phyloP scores from a whole-genome alignment of 352 stramenopile species.

The Phytophthora fragariaefolia region DNA sequence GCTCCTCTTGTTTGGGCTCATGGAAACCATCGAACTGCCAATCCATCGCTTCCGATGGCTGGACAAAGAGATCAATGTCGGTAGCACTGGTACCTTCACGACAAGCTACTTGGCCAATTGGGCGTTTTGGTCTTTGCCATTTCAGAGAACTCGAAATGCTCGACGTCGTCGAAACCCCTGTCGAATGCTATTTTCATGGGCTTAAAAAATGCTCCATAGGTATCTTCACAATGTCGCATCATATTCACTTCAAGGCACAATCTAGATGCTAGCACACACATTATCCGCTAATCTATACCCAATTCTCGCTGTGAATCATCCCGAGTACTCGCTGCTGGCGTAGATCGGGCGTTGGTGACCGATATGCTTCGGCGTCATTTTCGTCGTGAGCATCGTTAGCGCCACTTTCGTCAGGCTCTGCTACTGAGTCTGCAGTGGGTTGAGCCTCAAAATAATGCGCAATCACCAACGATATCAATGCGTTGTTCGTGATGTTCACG shows the following conservation, averaged over 20 bases:
- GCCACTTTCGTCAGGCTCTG: constrained; percentile 1
- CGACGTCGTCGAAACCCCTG: constrained; percentile 21
- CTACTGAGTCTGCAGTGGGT: constrained; percentile 23
- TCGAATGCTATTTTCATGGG: constrained; percentile 30
- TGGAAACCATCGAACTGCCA: constrained; percentile 45
- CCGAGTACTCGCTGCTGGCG: constrained; percentile 19
- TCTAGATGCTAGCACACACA: constrained; percentile 6
- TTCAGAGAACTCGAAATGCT: constrained; percentile 6
- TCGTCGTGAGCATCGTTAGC: neutral
- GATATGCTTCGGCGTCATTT: neutral
- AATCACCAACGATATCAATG: constrained; percentile 58
- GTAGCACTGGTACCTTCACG: neutral
- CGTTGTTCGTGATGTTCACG: constrained; percentile 61
- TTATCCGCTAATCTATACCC: constrained; percentile 26
- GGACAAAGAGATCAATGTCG: constrained; percentile 10
- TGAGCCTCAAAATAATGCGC: constrained; percentile 55
- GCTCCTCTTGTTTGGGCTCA: constrained; percentile 24
- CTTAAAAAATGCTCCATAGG: neutral
- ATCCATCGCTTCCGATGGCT: constrained; percentile 36
- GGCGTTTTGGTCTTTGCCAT: constrained; percentile 20
- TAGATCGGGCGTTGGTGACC: constrained; percentile 9
- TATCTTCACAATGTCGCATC: constrained; percentile 13
- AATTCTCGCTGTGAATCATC: constrained; percentile 36
- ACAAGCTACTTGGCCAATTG: too few species aligned
- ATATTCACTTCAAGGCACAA: constrained; percentile 6